Evolutionary conservation across 495 filamentous ascomycete species (phyloP).

Genomic region (Evernia prunastri): DNA sequence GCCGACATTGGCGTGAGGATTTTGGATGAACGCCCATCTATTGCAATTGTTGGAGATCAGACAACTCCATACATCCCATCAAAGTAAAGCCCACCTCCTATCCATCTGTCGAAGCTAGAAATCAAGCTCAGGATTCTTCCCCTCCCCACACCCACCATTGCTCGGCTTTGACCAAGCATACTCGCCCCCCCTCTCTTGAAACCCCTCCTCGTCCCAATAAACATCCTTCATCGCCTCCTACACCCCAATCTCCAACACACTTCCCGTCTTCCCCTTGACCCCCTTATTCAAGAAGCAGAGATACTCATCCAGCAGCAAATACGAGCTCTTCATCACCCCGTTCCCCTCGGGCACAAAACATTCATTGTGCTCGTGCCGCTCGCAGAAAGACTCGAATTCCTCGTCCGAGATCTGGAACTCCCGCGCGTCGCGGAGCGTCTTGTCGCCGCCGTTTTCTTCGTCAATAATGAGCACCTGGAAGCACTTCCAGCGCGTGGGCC

Average conservation of each 20-base stretch:
- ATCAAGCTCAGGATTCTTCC: constrained; percentile 12
- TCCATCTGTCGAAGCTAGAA: neutral
- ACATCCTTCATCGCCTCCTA: constrained; percentile 42
- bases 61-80: neutral
- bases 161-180: constrained; percentile 46
- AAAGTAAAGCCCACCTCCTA: neutral
- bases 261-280: constrained; percentile 32
- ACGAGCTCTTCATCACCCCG: constrained; percentile 41
- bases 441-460: constrained; percentile 48
- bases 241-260: constrained; percentile 49
- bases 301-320: constrained; percentile 49
- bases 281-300: constrained; percentile 49
- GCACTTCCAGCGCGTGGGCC: constrained; percentile 53
- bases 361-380: constrained; percentile 37
- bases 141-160: constrained; percentile 5
- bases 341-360: constrained; percentile 47
- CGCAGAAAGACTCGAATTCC: constrained; percentile 44
- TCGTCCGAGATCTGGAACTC: constrained; percentile 45
- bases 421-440: constrained; percentile 40
- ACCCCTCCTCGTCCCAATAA: constrained; percentile 46
- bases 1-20: too few relatives aligned
- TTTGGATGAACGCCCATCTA: too few relatives aligned
- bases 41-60: too few relatives aligned
- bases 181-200: constrained; percentile 43
- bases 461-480: constrained; percentile 52